These are phyloP conservation scores for Melanogaster broomeanus DNA, from an alignment of 768 basidiomycete species.

Conservation along the genomic window DNA sequence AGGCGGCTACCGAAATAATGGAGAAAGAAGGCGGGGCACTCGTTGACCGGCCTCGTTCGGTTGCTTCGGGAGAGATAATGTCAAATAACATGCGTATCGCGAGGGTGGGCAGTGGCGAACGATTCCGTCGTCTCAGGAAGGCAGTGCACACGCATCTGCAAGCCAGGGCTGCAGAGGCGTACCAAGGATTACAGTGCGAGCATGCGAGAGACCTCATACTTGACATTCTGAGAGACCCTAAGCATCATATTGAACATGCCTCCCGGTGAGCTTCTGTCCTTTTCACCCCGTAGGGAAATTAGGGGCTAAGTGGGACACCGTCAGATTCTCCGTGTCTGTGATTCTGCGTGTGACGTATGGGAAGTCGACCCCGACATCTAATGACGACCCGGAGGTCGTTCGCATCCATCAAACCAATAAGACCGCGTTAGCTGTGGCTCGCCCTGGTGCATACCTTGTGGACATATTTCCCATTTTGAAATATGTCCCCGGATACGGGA, in stretches of 20 bases:
- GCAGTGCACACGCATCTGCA: conserved; percentile 56
- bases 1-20: conserved; percentile 60
- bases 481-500: conserved; percentile 52
- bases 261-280: conserved; percentile 9
- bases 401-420: conserved; percentile 18
- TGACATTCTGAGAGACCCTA: conserved; percentile 19
- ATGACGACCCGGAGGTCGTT: conserved; percentile 10
- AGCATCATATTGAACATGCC: conserved; percentile 10
- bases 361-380: conserved; percentile 22
- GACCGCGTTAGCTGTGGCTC: conserved; percentile 32
- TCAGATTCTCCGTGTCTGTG: conserved; percentile 22
- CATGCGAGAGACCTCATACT: conserved; percentile 19
- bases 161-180: conserved; percentile 45
- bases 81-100: conserved; percentile 56
- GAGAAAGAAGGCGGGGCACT: conserved; percentile 55
- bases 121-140: conserved; percentile 57
- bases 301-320: background rate
- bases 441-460: conserved; percentile 52
- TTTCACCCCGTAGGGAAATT: no score
- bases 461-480: conserved; percentile 49
- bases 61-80: conserved; percentile 55
- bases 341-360: conserved; percentile 28
- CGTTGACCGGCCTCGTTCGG: conserved; percentile 49
- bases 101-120: conserved; percentile 48
- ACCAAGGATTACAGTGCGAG: conserved; percentile 45